phyloP scores from a whole-genome alignment of 352 stramenopile genomes.

The Pythium biforme region DNA sequence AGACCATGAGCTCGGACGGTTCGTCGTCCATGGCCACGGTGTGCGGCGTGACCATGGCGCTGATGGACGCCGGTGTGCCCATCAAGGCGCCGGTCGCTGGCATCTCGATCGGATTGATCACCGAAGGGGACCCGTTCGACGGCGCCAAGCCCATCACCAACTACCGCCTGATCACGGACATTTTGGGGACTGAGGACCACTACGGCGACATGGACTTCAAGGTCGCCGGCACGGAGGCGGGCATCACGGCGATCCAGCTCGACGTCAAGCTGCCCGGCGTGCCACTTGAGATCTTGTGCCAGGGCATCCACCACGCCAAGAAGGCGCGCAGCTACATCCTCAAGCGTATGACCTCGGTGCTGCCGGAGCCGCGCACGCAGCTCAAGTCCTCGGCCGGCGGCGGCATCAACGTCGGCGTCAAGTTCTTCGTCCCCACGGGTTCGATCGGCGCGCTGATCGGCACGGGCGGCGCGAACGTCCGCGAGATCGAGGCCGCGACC shows the following conservation, averaged over 20 bases:
- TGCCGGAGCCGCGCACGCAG: slow-evolving; percentile 51
- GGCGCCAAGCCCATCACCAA: slow-evolving; percentile 62
- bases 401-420: slow-evolving; percentile 45
- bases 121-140: slow-evolving; percentile 64
- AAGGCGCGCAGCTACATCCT: slow-evolving; percentile 80
- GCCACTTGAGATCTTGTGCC: slow-evolving; percentile 76
- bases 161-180: slow-evolving; percentile 95
- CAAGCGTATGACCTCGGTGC: slow-evolving; percentile 75
- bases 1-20: slow-evolving; percentile 95
- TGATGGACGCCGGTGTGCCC: slow-evolving; percentile 97
- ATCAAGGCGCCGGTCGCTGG: slow-evolving; percentile 93
- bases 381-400: slow-evolving; percentile 52
- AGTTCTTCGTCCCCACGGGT: slow-evolving; percentile 56
- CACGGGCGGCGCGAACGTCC: slow-evolving; percentile 70
- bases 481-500: slow-evolving; percentile 64
- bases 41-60: slow-evolving; percentile 94
- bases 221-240: slow-evolving; percentile 85
- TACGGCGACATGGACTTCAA: slow-evolving; percentile 99
- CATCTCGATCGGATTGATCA: slow-evolving; percentile 94
- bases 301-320: slow-evolving; percentile 86
- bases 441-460: slow-evolving; percentile 73
- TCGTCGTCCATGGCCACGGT: slow-evolving; percentile 97
- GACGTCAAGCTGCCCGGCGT: slow-evolving; percentile 95
- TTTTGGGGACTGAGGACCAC: slow-evolving; percentile 96
- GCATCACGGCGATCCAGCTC: slow-evolving; percentile 96